These are phyloP conservation scores for Phalaenopsis aphrodite DNA, from an alignment of 106 monocot genomes.

Conservation along the genomic window DNA sequence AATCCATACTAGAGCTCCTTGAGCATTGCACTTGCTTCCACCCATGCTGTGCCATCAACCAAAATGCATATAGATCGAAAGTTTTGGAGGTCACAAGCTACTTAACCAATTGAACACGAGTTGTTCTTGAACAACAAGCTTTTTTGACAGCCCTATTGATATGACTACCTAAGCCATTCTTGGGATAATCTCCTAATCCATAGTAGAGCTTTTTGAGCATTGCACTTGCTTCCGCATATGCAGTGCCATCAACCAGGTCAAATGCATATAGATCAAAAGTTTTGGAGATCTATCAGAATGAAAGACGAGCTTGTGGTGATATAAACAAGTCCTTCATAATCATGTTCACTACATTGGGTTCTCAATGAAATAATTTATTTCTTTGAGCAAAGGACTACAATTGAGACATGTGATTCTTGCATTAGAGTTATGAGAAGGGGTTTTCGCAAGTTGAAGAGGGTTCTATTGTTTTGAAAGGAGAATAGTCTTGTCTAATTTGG, in stretches of 20 bases:
- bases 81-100: constrained; percentile 22
- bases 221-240: constrained; percentile 51
- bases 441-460: constrained; percentile 14
- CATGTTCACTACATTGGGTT: constrained; percentile 52
- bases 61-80: constrained; percentile 18
- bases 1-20: constrained; percentile 37
- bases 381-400: constrained; percentile 20
- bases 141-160: neutral
- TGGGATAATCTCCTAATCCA: constrained; percentile 18
- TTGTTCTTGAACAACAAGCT: too few species aligned
- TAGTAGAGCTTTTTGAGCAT: constrained; percentile 46
- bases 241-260: constrained; percentile 8
- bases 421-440: constrained; percentile 28
- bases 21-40: constrained; percentile 36
- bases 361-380: constrained; percentile 12
- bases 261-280: constrained; percentile 20
- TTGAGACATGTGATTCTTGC: constrained; percentile 20
- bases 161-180: constrained; percentile 36
- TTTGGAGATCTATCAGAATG: constrained; percentile 28
- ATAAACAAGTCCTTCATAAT: constrained; percentile 56
- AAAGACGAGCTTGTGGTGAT: constrained; percentile 8
- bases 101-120: too few species aligned
- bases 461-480: constrained; percentile 32
- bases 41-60: constrained; percentile 29
- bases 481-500: constrained; percentile 1